Base-by-base conservation (phyloP, 306 rosid genomes). In the Rosa persica region DNA sequence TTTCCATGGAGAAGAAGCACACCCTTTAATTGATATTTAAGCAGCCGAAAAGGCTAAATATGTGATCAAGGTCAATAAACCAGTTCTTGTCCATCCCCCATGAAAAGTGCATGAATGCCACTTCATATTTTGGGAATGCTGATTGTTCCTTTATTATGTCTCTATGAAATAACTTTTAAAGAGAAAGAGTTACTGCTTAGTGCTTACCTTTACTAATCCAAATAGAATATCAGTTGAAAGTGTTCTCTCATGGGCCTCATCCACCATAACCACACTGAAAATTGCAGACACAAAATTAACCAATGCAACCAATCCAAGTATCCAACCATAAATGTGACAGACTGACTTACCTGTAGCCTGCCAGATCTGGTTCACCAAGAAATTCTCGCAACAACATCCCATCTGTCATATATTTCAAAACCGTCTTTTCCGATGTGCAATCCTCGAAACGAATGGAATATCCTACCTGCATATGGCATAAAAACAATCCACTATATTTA, bases 241-340 rank as follows among this genome's bases (percentile, higher is more conserved):
- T 77, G 99, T 95, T 73, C 99, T 90, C 87, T 95, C 99, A 72
- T 95, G 99, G 86, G 98, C 99, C 93, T 95, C 99, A 77, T 95
- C 99, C 90, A 95, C 97, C 99, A 95, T 95, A 81, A 93, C 90
- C 82, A 95, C 98, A 89, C 99, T 95, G 83, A 81, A 80, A 80
- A 65, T 83, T 74, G 65, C 65, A 79, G 61, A 80, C 51, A 77
- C 27, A 61, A 47, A 80, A 87, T 75, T 71, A 87, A 68, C 27
- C 47, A 73, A 19, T 3, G 4, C 16, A 76, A 48, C 16, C 52
- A 27, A 78, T 77, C 54, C 49, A 88, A 76, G 82, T 62, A 52
- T 66, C 12, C 16, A 70, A 85, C 57, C 30, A 74, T 16, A 69
- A 80, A 78, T 39, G 40, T 40, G 73, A 70, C 17, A 42, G 4